phyloP scores from a whole-genome alignment of 179 eudicot genomes.

The Corrigiola litoralis region DNA sequence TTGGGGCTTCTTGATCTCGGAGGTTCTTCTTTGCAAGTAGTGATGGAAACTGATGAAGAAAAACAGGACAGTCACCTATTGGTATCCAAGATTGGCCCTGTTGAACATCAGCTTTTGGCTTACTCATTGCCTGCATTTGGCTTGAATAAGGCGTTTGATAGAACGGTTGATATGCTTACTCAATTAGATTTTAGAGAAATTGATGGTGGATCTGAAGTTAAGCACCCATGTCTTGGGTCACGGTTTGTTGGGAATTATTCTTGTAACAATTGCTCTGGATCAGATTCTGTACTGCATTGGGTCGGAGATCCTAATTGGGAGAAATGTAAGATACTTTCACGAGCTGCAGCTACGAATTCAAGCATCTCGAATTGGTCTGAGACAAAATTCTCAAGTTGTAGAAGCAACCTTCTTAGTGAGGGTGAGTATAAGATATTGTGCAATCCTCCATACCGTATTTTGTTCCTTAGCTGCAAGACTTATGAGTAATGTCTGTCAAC shows the following conservation, averaged over 20 bases:
- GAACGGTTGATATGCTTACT: slow-evolving; percentile 57
- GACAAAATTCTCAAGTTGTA: slow-evolving; percentile 34
- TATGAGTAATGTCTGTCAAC: too few relatives aligned
- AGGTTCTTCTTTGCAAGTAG: slow-evolving; percentile 88
- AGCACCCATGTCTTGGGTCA: slow-evolving; percentile 74
- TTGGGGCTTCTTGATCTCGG: slow-evolving; percentile 85
- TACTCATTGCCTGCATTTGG: slow-evolving; percentile 76
- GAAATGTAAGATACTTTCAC: slow-evolving; percentile 55
- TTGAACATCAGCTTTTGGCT: slow-evolving; percentile 50
- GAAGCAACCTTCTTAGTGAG: slow-evolving; percentile 24
- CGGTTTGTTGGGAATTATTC: slow-evolving; percentile 44
- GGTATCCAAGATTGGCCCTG: slow-evolving; percentile 45
- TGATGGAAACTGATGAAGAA: slow-evolving; percentile 35
- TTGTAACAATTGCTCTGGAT: slow-evolving; percentile 46
- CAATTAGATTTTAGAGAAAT: slow-evolving; percentile 36
- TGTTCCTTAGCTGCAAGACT: neutral
- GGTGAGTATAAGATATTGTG: slow-evolving; percentile 36
- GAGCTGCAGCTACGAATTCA: slow-evolving; percentile 53
- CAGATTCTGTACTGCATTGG: slow-evolving; percentile 24
- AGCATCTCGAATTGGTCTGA: slow-evolving; percentile 48
- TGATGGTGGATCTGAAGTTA: slow-evolving; percentile 37
- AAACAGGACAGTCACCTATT: slow-evolving; percentile 31
- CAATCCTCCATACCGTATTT: neutral
- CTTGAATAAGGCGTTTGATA: slow-evolving; percentile 75
- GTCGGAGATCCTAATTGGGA: slow-evolving; percentile 70